These are phyloP conservation scores for Alternaria arbusti DNA, from an alignment of 2,329 filamentous ascomycete genomes.

Conservation along the genomic window DNA sequence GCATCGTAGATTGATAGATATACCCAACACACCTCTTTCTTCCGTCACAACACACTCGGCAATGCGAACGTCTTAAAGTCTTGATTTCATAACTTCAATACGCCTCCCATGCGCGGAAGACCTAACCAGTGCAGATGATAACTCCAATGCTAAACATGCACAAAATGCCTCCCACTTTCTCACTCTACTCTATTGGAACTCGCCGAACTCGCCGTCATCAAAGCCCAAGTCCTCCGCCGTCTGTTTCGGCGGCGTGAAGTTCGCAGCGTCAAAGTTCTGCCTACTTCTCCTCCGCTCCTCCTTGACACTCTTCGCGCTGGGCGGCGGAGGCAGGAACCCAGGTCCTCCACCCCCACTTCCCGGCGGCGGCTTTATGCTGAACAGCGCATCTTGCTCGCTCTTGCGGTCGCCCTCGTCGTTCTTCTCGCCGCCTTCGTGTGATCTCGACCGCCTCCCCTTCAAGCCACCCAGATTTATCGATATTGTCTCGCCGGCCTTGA, in stretches of 20 bases:
- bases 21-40: neutral
- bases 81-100: conserved; percentile 9
- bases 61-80: neutral
- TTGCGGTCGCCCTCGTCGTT: conserved; percentile 36
- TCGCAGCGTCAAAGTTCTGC: conserved; percentile 48
- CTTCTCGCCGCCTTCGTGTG: conserved; percentile 51
- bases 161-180: neutral
- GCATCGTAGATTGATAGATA: conserved; percentile 9
- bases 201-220: conserved; percentile 87
- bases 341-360: conserved; percentile 35
- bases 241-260: conserved; percentile 17
- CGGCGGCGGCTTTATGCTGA: conserved; percentile 78
- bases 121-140: conserved; percentile 12
- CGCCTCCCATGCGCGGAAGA: conserved; percentile 29
- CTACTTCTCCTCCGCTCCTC: conserved; percentile 63
- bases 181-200: conserved; percentile 66
- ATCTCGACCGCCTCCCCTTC: conserved; percentile 55
- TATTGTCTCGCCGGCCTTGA: conserved; percentile 91
- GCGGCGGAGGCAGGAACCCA: conserved; percentile 69
- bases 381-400: conserved; percentile 59
- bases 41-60: neutral
- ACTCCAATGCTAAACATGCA: conserved; percentile 27
- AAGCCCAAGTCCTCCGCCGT: conserved; percentile 73
- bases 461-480: conserved; percentile 74
- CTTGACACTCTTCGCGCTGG: conserved; percentile 67